Percentiles rank a stretch among this genome's conserved stretches.
These are phyloP conservation scores for Aspergillus haitiensis DNA, from an alignment of 495 filamentous ascomycete genomes.

Conservation along the genomic window DNA sequence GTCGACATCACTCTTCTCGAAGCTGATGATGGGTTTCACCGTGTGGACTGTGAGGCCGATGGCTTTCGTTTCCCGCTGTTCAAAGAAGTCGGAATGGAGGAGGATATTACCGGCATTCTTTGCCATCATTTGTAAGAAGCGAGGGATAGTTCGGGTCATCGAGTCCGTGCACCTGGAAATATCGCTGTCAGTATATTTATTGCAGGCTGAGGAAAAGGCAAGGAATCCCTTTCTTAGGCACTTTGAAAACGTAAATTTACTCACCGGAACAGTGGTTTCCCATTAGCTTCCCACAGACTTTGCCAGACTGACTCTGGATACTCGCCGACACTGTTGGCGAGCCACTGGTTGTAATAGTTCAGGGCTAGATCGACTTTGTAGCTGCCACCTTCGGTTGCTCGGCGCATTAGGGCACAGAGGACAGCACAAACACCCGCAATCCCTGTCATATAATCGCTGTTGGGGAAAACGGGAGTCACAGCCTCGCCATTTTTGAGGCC, in stretches of 20 bases:
- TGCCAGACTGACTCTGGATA: constrained; percentile 20
- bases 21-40: constrained; percentile 19
- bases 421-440: too few species aligned
- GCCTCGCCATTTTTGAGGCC: too few species aligned
- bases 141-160: too few species aligned
- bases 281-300: constrained; percentile 15
- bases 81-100: constrained; percentile 25
- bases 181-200: constrained; percentile 16
- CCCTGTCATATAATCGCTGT: too few species aligned
- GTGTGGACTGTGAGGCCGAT: constrained; percentile 2
- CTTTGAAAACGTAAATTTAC: too few species aligned
- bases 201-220: constrained; percentile 13
- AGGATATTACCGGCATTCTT: constrained; percentile 7
- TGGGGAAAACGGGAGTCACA: too few species aligned
- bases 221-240: too few species aligned
- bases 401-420: too few species aligned
- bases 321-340: constrained; percentile 20
- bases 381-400: too few species aligned
- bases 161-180: constrained; percentile 10
- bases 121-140: not conserved
- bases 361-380: constrained; percentile 1
- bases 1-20: constrained; percentile 13
- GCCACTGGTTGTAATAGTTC: constrained; percentile 35
- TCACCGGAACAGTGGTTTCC: not conserved
- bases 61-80: constrained; percentile 8